Evolutionary conservation across 1,139 yeast species (phyloP).

Genomic region (Lodderomyces beijingensis): DNA sequence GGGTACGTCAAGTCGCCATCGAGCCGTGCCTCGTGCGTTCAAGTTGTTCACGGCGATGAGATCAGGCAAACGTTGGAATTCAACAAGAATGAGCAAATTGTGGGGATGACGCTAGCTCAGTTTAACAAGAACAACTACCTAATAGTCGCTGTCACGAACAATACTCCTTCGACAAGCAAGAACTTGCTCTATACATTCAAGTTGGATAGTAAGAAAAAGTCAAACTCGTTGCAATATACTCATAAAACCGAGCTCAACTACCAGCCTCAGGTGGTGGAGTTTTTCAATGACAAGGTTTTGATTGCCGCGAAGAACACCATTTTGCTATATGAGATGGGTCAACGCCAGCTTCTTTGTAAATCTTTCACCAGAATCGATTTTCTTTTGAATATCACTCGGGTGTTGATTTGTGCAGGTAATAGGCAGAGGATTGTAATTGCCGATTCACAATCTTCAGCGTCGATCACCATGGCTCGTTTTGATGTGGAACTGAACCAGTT

Average conservation of each 20-base stretch:
- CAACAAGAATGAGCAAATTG: slow-evolving; percentile 36
- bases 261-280: slow-evolving; percentile 45
- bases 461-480: slow-evolving; percentile 56
- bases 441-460: slow-evolving; percentile 25
- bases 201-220: slow-evolving; percentile 22
- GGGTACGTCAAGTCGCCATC: slow-evolving; percentile 26
- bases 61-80: slow-evolving; percentile 42
- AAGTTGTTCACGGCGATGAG: slow-evolving; percentile 36
- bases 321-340: slow-evolving; percentile 70
- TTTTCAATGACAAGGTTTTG: slow-evolving; percentile 60
- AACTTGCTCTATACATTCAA: slow-evolving; percentile 43
- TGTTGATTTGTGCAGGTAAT: slow-evolving; percentile 63
- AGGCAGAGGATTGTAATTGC: slow-evolving; percentile 12
- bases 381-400: slow-evolving; percentile 42
- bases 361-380: slow-evolving; percentile 40
- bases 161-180: slow-evolving; percentile 19
- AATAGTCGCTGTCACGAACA: slow-evolving; percentile 44
- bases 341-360: slow-evolving; percentile 71
- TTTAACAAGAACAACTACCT: slow-evolving; percentile 31
- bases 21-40: slow-evolving; percentile 52
- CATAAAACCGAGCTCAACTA: slow-evolving; percentile 61
- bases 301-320: slow-evolving; percentile 55
- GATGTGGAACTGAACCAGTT: slow-evolving; percentile 51
- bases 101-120: slow-evolving; percentile 18
- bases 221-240: slow-evolving; percentile 42